Conservation (phyloP, 257 asterid species). For the Perilla frutescens region DNA sequence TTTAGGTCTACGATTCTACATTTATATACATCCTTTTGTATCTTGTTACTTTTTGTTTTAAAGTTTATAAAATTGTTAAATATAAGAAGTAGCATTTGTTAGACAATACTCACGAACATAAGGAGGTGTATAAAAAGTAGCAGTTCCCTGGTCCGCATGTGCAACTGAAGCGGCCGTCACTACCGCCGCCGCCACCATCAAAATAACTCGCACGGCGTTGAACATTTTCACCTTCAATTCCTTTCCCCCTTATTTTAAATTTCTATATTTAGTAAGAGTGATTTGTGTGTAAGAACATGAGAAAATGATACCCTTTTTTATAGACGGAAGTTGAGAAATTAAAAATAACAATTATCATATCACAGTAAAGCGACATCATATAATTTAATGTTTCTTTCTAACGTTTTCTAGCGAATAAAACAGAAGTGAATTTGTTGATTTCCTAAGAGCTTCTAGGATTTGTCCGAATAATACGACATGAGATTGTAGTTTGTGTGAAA, state of each 20-base stretch:
- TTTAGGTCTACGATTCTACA: no score
- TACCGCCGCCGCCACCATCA: background rate
- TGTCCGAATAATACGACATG: slow-evolving; percentile 13
- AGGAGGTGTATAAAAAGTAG: slow-evolving; percentile 63
- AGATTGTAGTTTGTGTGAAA: no score
- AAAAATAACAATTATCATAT: background rate
- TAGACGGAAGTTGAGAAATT: slow-evolving; percentile 25
- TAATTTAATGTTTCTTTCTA: background rate
- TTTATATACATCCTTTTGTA: no score
- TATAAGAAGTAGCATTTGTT: no score
- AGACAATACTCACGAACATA: slow-evolving; percentile 51
- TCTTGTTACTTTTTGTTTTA: no score
- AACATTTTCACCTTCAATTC: background rate
- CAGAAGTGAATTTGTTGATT: background rate
- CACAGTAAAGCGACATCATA: slow-evolving; percentile 8
- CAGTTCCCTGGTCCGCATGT: slow-evolving; percentile 48
- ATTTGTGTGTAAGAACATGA: slow-evolving; percentile 19
- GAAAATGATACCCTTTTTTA: slow-evolving; percentile 16
- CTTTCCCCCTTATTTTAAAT: background rate
- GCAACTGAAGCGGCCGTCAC: slow-evolving; percentile 24
- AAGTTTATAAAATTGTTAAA: no score
- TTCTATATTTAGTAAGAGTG: slow-evolving; percentile 15
- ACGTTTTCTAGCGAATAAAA: background rate
- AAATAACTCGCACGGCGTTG: background rate
- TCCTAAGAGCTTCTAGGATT: background rate